A percentile compares a stretch with the other conserved stretches of the same genome.
phyloP scores from a whole-genome alignment of 129 eudicot species.

The Lonicera japonica region DNA sequence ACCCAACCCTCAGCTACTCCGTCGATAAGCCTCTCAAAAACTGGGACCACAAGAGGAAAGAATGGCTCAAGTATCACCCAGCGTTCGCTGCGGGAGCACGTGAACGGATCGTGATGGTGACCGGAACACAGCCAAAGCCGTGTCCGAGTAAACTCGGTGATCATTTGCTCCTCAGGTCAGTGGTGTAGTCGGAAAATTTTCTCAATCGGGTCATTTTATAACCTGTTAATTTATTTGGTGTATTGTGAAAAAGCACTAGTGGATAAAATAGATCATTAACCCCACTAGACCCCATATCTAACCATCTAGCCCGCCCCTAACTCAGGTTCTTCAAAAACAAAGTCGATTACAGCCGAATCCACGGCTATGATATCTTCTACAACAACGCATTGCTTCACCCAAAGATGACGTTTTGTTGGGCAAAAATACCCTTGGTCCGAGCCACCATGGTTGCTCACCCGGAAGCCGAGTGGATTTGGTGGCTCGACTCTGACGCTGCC shows the following conservation, averaged over 20 bases:
- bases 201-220: too few relatives aligned
- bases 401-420: slow-evolving; percentile 31
- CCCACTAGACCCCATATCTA: too few relatives aligned
- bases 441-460: slow-evolving; percentile 61
- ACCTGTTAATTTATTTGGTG: too few relatives aligned
- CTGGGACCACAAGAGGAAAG: slow-evolving; percentile 23
- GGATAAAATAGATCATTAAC: too few relatives aligned
- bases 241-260: too few relatives aligned
- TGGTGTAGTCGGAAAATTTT: too few relatives aligned
- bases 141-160: slow-evolving; percentile 30
- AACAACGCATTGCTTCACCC: slow-evolving; percentile 34
- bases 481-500: slow-evolving; percentile 48
- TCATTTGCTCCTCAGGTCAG: slow-evolving; percentile 20
- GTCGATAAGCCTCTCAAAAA: slow-evolving; percentile 11
- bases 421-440: slow-evolving; percentile 31
- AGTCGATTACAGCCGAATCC: slow-evolving; percentile 37
- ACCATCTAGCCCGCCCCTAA: too few relatives aligned
- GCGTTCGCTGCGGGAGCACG: slow-evolving; percentile 16
- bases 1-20: slow-evolving; percentile 31
- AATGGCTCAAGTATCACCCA: slow-evolving; percentile 31
- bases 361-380: slow-evolving; percentile 40
- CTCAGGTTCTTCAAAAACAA: slow-evolving; percentile 30
- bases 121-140: slow-evolving; percentile 34
- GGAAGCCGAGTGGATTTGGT: slow-evolving; percentile 58
- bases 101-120: slow-evolving; percentile 19